Evolutionary conservation across 129 eudicot species (phyloP).

Genomic region (Erigeron canadensis): DNA sequence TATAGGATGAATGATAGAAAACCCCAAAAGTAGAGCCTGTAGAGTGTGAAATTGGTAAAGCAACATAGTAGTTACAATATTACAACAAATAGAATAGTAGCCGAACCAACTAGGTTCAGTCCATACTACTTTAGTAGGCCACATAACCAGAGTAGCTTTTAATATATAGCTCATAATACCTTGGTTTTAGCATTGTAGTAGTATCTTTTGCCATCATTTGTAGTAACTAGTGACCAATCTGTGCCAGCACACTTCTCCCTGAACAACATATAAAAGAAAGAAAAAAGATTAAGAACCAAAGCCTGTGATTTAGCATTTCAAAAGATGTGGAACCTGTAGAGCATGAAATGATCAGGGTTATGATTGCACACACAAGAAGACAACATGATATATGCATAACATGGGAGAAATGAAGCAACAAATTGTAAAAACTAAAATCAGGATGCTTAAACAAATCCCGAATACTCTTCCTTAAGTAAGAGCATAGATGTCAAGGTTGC

Average conservation of each 20-base stretch:
- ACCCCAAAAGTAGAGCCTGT: not conserved
- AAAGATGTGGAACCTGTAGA: not conserved
- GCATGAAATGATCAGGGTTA: constrained; percentile 11
- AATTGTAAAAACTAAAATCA: not conserved
- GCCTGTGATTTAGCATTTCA: not conserved
- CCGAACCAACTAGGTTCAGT: not conserved
- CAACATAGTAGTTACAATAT: not conserved
- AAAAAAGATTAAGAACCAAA: constrained; percentile 13
- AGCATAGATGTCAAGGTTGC: no score
- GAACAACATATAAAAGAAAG: constrained; percentile 22
- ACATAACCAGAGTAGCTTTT: not conserved
- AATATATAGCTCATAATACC: constrained; percentile 41
- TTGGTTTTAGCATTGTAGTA: constrained; percentile 73
- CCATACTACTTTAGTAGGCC: not conserved
- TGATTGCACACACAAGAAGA: constrained; percentile 13
- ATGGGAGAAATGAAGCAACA: not conserved
- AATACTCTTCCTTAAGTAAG: no score
- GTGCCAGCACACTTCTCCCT: constrained; percentile 94
- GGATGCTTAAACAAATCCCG: not conserved
- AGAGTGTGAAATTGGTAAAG: not conserved
- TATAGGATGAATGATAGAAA: no score
- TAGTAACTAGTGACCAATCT: constrained; percentile 88
- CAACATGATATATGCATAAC: not conserved
- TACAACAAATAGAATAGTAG: not conserved
- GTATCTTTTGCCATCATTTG: constrained; percentile 94